Evolutionary conservation across 148 eudicot genomes (phyloP).

Genomic region (Diospyros lotus): DNA sequence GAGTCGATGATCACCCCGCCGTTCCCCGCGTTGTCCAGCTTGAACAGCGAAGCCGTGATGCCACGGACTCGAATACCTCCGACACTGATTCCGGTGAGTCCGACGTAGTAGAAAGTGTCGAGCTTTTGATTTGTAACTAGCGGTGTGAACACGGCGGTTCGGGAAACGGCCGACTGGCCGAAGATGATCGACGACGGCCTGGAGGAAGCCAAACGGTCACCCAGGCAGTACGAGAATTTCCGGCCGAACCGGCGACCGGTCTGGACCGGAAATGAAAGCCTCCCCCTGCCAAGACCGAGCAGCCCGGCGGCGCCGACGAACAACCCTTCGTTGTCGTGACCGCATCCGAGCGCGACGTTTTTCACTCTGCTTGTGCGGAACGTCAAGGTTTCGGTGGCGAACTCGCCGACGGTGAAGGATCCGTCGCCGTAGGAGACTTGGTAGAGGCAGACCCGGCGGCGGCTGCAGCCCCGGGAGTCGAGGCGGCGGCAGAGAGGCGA

Average conservation of each 20-base stretch:
- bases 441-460: slow-evolving; percentile 56
- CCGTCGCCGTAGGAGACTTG: slow-evolving; percentile 92
- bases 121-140: slow-evolving; percentile 69
- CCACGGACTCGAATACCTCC: slow-evolving; percentile 71
- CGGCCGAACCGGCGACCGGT: slow-evolving; percentile 63
- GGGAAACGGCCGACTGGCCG: slow-evolving; percentile 55
- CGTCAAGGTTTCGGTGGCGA: slow-evolving; percentile 84
- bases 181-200: slow-evolving; percentile 77
- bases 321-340: slow-evolving; percentile 86
- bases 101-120: slow-evolving; percentile 91
- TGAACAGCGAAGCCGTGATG: slow-evolving; percentile 54
- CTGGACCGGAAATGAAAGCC: slow-evolving; percentile 67
- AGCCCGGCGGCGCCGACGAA: slow-evolving; percentile 93
- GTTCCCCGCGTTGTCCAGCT: slow-evolving; percentile 54
- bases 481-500: slow-evolving; percentile 60
- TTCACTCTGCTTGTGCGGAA: slow-evolving; percentile 49
- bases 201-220: slow-evolving; percentile 70
- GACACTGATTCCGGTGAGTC: slow-evolving; percentile 68
- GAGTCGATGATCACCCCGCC: slow-evolving; percentile 93
- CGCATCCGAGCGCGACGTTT: slow-evolving; percentile 82
- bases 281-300: slow-evolving; percentile 80
- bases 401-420: slow-evolving; percentile 77
- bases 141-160: slow-evolving; percentile 68
- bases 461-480: slow-evolving; percentile 72
- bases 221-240: slow-evolving; percentile 81